Conservation (phyloP, 1,284 basidiomycete species). For the Sporisorium scitamineum region DNA sequence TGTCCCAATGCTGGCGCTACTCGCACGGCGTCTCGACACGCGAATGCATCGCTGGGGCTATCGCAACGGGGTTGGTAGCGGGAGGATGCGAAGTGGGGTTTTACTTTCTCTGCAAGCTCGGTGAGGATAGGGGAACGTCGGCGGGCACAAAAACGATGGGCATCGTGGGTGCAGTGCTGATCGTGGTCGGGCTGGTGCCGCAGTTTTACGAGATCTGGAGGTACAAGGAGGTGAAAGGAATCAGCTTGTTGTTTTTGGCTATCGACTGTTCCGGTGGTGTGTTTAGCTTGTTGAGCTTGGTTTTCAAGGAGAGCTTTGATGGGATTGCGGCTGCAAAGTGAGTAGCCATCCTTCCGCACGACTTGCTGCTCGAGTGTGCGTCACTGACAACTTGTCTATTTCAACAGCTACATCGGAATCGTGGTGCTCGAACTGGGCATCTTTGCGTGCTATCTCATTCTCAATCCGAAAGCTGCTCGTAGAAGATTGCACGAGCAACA, state of each 20-base stretch:
- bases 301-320: conserved; percentile 78
- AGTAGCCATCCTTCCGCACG: too few relatives aligned
- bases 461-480: conserved; percentile 73
- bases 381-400: not conserved
- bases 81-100: conserved; percentile 76
- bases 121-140: conserved; percentile 72
- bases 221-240: conserved; percentile 78
- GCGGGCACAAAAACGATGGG: conserved; percentile 77
- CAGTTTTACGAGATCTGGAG: conserved; percentile 79
- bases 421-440: conserved; percentile 75
- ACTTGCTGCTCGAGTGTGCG: too few relatives aligned
- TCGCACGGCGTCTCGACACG: conserved; percentile 67
- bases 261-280: conserved; percentile 81
- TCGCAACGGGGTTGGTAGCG: conserved; percentile 71
- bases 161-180: conserved; percentile 75
- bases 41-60: conserved; percentile 70
- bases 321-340: conserved; percentile 73
- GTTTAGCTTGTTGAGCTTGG: conserved; percentile 78
- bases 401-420: conserved; percentile 72
- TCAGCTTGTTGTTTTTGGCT: conserved; percentile 78
- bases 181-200: conserved; percentile 76
- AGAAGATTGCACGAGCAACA: conserved; percentile 1
- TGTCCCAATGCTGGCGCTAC: conserved; percentile 76
- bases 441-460: conserved; percentile 74
- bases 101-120: conserved; percentile 72